Percentiles rank a stretch among this genome's conserved stretches.
Evolutionary conservation across 2,329 filamentous ascomycete genomes (phyloP).

Genomic region (Juglanconis sp.): DNA sequence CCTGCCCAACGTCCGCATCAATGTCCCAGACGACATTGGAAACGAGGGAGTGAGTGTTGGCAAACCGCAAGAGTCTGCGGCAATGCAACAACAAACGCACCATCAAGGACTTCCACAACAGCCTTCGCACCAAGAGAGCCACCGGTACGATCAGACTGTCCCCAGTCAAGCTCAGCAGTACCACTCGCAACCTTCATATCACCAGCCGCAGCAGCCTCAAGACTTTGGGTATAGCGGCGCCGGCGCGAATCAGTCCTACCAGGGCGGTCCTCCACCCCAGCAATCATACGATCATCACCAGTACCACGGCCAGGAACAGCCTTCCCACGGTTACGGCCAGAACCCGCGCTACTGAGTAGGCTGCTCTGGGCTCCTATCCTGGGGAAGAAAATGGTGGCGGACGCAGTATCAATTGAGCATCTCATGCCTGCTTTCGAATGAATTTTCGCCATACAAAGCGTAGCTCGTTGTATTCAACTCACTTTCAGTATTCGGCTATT

Average conservation of each 20-base stretch:
- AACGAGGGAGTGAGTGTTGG: constrained; percentile 44
- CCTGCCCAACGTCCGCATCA: constrained; percentile 42
- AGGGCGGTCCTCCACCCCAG: neutral
- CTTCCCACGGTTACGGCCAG: neutral
- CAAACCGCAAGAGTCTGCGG: neutral
- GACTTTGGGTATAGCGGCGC: neutral
- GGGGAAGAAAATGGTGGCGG: too few relatives aligned
- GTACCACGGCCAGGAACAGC: neutral
- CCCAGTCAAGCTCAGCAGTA: neutral
- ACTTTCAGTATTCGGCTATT: too few relatives aligned
- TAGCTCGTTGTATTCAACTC: too few relatives aligned
- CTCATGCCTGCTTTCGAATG: too few relatives aligned
- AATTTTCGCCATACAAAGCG: too few relatives aligned
- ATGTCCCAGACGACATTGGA: constrained; percentile 44
- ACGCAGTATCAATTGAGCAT: too few relatives aligned
- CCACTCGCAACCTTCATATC: neutral
- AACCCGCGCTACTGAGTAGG: neutral
- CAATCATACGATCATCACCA: neutral
- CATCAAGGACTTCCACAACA: neutral
- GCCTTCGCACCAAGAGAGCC: neutral
- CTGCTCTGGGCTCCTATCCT: neutral
- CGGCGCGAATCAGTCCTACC: too few relatives aligned
- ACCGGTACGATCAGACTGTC: neutral
- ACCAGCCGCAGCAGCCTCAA: neutral
- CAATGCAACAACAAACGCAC: neutral